Conservation (phyloP, 306 rosid species). For the Acacia confusa region DNA sequence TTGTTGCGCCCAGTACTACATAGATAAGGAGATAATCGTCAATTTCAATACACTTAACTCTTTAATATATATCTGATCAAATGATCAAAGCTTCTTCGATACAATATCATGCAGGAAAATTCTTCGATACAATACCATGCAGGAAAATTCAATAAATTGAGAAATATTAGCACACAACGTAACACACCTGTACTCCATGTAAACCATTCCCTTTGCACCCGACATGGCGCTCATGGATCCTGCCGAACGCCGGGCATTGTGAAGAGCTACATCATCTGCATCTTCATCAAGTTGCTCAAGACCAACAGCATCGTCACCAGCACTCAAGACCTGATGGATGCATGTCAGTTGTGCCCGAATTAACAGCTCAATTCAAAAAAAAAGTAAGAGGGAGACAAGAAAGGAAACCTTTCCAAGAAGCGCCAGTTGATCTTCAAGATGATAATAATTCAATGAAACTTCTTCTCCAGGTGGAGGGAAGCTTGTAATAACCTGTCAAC, state of each 20-base stretch:
- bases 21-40: conserved; percentile 8
- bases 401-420: conserved; percentile 82
- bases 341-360: conserved; percentile 26
- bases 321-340: conserved; percentile 69
- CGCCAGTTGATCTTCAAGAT: conserved; percentile 75
- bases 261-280: conserved; percentile 81
- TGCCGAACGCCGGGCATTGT: conserved; percentile 59
- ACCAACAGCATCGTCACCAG: conserved; percentile 90
- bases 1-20: conserved; percentile 63
- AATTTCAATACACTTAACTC: neutral
- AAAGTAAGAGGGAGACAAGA: conserved; percentile 18
- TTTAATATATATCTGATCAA: neutral
- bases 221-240: conserved; percentile 96
- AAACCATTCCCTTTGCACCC: conserved; percentile 89
- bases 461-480: conserved; percentile 89
- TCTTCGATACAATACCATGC: neutral
- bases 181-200: conserved; percentile 88
- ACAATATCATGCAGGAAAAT: neutral
- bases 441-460: conserved; percentile 67
- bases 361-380: conserved; percentile 12
- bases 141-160: conserved; percentile 6
- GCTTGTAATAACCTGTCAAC: conserved; percentile 86
- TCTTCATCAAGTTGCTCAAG: conserved; percentile 92
- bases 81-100: neutral
- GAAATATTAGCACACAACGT: conserved; percentile 13